phyloP scores from a whole-genome alignment of 371 early-diverging fungal genomes.

The Mortierella sp. region DNA sequence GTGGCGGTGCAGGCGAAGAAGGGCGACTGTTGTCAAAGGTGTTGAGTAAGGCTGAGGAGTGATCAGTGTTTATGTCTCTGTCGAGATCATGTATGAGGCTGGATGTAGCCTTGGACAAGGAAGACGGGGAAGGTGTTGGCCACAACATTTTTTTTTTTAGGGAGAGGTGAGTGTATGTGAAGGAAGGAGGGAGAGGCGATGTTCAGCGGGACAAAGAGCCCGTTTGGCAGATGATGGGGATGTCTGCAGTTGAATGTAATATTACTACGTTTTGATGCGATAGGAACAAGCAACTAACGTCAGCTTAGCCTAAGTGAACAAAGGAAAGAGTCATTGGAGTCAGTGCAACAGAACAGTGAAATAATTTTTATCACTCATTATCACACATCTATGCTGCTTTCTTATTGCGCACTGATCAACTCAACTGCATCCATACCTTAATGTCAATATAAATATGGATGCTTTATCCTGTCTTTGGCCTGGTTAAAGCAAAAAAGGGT shows the following conservation, averaged over 20 bases:
- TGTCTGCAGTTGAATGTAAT: not conserved
- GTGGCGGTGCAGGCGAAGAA: conserved; percentile 31
- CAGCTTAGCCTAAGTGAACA: too few relatives aligned
- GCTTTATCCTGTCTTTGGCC: not conserved
- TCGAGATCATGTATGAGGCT: conserved; percentile 14
- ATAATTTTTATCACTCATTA: too few relatives aligned
- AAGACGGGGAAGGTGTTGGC: conserved; percentile 18
- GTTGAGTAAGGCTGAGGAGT: conserved; percentile 28
- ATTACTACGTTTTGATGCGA: too few relatives aligned
- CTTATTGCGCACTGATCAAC: conserved; percentile 1
- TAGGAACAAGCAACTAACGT: too few relatives aligned
- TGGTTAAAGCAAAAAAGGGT: not conserved
- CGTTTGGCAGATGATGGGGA: not conserved
- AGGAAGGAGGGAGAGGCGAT: not conserved
- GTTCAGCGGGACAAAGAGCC: too few relatives aligned
- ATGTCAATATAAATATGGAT: not conserved
- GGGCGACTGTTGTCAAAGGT: conserved; percentile 45
- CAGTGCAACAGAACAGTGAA: too few relatives aligned
- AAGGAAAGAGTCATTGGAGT: too few relatives aligned
- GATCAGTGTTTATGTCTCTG: conserved; percentile 20
- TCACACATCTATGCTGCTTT: not conserved
- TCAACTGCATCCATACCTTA: conserved; percentile 1
- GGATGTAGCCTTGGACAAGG: conserved; percentile 33
- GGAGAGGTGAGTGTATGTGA: not conserved
- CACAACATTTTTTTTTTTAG: not conserved